These are phyloP conservation scores for Fraxinus sp. DNA, from an alignment of 305 asterid genomes.

Conservation along the genomic window DNA sequence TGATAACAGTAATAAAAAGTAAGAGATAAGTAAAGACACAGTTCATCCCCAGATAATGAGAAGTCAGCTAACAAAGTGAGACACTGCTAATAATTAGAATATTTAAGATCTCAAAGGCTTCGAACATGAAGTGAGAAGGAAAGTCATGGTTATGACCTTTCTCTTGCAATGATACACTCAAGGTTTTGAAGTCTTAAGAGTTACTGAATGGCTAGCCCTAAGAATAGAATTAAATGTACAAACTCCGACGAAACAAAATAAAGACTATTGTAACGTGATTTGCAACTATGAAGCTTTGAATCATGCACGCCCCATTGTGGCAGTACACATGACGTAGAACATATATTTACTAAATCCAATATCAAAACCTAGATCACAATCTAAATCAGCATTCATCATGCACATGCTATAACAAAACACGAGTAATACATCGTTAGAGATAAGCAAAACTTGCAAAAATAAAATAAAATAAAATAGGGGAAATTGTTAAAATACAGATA, in stretches of 20 bases:
- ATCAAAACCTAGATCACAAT: not conserved
- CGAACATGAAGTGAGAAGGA: not conserved
- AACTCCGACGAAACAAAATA: not conserved
- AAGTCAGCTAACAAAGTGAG: not conserved
- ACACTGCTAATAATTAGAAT: not conserved
- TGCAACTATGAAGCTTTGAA: conserved; percentile 1
- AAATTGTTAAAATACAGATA: not conserved
- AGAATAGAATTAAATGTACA: not conserved
- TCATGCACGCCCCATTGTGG: not conserved
- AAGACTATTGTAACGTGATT: not conserved
- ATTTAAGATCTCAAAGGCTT: not conserved
- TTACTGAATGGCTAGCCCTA: not conserved
- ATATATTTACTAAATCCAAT: not conserved
- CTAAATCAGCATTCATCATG: not conserved
- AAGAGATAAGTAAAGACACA: not conserved
- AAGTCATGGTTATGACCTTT: not conserved
- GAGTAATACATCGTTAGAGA: not conserved
- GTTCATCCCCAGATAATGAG: not conserved
- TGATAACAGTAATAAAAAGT: not conserved
- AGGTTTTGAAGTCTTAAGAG: not conserved
- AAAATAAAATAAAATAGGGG: too few species aligned
- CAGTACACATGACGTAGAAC: not conserved
- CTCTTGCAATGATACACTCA: not conserved
- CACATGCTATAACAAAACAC: not conserved
- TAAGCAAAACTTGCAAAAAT: not conserved